Evolutionary conservation across 768 basidiomycete genomes (phyloP), one percentile per base, ranked within the genome.

Genomic region (Pleurotus djamor): DNA sequence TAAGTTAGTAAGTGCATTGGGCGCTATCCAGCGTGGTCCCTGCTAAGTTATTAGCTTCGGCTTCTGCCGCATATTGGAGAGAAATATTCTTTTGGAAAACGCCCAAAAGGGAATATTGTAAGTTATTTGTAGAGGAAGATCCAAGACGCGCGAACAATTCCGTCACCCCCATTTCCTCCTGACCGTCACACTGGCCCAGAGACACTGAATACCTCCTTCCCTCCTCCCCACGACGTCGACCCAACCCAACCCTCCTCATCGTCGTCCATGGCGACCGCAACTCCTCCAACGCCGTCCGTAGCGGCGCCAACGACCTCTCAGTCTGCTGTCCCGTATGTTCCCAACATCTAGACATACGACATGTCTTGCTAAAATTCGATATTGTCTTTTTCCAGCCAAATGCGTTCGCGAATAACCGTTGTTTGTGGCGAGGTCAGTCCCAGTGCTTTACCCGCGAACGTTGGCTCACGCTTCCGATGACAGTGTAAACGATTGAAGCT

Each of bases 401-500:
- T 90, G 45, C 86, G 89, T 56, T 89, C 89, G 1, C 82, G 89
- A 51, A 85, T 91, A 62, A 91, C 89, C 47, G 89, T 91, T 36
- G 89, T 91, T 5, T 91, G 89, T 63, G 90, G 87, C 69, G 90
- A 92, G 84, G 89, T 89, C 36, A 35, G 80, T 64, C 14, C 52
- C 58, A 16, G 48, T 55, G 36, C 48, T 48, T 5, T 48, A 50
- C 57, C 60, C 58, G 57, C 28, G 28, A 12, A 4, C 38, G 41
- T 34, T 33, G n/a, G 0, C 21, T 8, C 60, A 8, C 38, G n/a
- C 57, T 32, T 55, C 59, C 37, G 43, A 14, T 50, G 44, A 2
- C 68, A 94, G 89, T 94, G 92, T 77, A 94, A 94, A 71, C 89
- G 92, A 4, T 79, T 94, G 56, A 94, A 94, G 66, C 80, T 94